A percentile compares a stretch with the other conserved stretches of the same genome.
Evolutionary conservation across 1,284 basidiomycete genomes (phyloP).

Genomic region (Cystobasidium slooffiae): DNA sequence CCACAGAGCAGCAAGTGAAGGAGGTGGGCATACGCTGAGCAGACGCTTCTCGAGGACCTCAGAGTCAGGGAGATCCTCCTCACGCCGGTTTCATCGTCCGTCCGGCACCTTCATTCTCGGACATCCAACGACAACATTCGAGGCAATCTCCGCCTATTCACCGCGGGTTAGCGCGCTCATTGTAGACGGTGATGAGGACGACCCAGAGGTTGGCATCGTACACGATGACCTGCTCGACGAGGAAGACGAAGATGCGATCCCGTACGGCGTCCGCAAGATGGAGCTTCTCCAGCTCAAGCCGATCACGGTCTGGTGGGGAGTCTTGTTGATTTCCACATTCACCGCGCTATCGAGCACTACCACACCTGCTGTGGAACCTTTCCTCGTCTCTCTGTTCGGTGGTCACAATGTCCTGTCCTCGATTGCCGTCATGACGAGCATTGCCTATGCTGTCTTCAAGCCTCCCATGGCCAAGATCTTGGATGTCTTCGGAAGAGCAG

Average conservation of each 20-base stretch:
- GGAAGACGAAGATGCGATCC: constrained; percentile 5
- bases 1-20: background rate
- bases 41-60: constrained; percentile 22
- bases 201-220: constrained; percentile 7
- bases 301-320: constrained; percentile 13
- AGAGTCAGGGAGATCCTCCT: constrained; percentile 3
- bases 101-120: constrained; percentile 32
- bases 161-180: constrained; percentile 18
- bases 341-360: constrained; percentile 52
- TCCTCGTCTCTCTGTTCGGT: constrained; percentile 52
- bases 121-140: constrained; percentile 25
- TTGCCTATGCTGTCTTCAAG: constrained; percentile 54
- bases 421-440: constrained; percentile 52
- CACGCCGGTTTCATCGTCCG: constrained; percentile 12
- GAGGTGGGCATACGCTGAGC: background rate
- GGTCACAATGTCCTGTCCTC: constrained; percentile 52
- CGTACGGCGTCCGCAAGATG: constrained; percentile 41
- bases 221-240: constrained; percentile 16
- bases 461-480: constrained; percentile 55
- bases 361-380: constrained; percentile 54
- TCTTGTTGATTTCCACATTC: constrained; percentile 43
- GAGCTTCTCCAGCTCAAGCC: constrained; percentile 21
- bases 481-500: constrained; percentile 54
- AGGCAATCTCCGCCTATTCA: constrained; percentile 35
- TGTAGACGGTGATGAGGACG: constrained; percentile 18